Conservation (phyloP, 1,284 basidiomycete genomes). For the Leccinum glutinopallens region DNA sequence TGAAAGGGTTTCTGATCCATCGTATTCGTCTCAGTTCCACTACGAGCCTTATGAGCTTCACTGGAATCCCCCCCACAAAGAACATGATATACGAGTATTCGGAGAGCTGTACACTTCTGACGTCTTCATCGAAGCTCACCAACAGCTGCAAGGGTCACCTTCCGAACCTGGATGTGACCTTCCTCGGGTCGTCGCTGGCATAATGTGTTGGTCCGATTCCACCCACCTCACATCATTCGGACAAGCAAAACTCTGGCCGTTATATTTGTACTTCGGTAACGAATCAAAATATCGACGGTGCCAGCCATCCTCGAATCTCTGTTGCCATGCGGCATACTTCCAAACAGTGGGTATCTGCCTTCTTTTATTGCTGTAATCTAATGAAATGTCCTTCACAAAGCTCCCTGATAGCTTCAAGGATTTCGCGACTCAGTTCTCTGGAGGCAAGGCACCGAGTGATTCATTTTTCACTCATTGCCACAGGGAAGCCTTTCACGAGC, state of each 20-base stretch:
- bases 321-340: neutral
- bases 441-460: neutral
- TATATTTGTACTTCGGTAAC: neutral
- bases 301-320: neutral
- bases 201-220: neutral
- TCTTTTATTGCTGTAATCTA: neutral
- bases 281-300: neutral
- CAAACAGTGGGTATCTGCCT: neutral
- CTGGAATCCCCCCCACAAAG: neutral
- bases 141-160: neutral
- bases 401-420: neutral
- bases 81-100: neutral
- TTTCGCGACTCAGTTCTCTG: neutral
- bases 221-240: neutral
- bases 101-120: neutral
- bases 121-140: neutral
- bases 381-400: neutral
- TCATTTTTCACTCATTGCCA: neutral
- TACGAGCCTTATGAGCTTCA: neutral
- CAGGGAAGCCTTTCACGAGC: neutral
- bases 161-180: neutral
- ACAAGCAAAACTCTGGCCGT: neutral
- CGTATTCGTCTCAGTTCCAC: neutral
- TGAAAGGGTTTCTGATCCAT: neutral
- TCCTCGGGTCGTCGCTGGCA: neutral